phyloP scores from a whole-genome alignment of 139 green algal species.

The Micractinium sp. region DNA sequence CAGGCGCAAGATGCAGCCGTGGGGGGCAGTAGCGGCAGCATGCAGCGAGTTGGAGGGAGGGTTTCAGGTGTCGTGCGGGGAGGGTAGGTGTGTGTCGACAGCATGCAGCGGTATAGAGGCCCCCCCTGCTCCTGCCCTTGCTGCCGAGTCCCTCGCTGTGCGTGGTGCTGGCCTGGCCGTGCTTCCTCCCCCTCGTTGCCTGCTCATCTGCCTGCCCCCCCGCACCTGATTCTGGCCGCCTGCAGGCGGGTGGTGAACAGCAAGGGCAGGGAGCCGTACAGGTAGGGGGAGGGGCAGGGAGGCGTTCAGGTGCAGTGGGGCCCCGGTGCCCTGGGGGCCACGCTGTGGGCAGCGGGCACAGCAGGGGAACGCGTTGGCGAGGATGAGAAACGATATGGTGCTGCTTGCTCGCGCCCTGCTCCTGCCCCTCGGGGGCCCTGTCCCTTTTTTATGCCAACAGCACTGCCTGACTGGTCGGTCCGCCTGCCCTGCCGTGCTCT shows the following conservation, averaged over 20 bases:
- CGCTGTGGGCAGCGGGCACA: no score
- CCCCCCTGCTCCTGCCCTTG: not conserved
- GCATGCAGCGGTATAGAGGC: no score
- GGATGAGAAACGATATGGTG: no score
- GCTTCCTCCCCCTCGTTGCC: not conserved
- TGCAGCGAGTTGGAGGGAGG: no score
- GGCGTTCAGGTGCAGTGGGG: not conserved
- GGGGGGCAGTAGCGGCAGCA: no score
- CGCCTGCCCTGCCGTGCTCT: not conserved
- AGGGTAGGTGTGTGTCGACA: no score
- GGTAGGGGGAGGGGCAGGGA: not conserved
- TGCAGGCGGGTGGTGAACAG: slow-evolving; percentile 30
- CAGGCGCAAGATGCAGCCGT: no score
- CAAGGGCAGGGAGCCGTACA: slow-evolving; percentile 29
- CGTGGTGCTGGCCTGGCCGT: not conserved
- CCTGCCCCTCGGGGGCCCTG: no score
- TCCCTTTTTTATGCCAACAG: not conserved
- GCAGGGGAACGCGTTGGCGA: no score
- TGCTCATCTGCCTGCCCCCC: not conserved
- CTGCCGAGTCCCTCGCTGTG: not conserved
- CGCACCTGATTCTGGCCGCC: not conserved
- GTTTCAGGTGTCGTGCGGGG: no score
- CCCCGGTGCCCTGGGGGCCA: no score
- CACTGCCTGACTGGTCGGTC: not conserved
- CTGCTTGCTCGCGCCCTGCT: not conserved